These are phyloP conservation scores for Larix kaempferi DNA, from an alignment of 75 land plant genomes.

Conservation along the genomic window DNA sequence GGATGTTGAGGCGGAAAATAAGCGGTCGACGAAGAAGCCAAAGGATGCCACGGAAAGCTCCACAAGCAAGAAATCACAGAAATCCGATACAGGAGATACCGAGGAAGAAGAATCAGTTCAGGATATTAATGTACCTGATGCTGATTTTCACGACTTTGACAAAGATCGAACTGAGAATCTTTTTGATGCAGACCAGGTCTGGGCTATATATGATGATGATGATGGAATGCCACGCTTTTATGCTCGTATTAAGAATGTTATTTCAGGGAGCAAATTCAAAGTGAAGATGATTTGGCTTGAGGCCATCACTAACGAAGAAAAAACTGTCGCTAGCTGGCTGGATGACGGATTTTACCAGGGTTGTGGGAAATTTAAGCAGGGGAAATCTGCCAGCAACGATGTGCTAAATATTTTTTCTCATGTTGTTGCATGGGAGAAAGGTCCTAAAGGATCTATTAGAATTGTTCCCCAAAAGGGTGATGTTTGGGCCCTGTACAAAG, in stretches of 20 bases:
- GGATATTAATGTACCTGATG: slow-evolving; percentile 19
- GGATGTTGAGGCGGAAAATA: not conserved
- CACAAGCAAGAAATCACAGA: not conserved
- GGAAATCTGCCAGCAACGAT: not conserved
- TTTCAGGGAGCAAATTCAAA: not conserved
- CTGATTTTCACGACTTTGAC: slow-evolving; percentile 40
- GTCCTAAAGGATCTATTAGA: not conserved
- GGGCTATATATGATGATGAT: slow-evolving; percentile 40
- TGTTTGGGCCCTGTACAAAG: slow-evolving; percentile 46
- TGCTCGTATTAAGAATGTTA: slow-evolving; percentile 18
- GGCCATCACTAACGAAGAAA: slow-evolving; percentile 6
- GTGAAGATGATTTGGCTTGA: slow-evolving; percentile 38
- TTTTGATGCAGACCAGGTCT: slow-evolving; percentile 30
- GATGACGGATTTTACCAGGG: slow-evolving; percentile 24
- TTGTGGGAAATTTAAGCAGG: slow-evolving; percentile 35
- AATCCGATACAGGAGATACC: not conserved
- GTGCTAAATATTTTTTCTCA: slow-evolving; percentile 28
- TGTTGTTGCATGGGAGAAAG: slow-evolving; percentile 6
- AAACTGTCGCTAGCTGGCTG: slow-evolving; percentile 20
- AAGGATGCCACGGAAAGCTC: not conserved
- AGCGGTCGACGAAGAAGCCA: not conserved
- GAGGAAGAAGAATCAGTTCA: not conserved
- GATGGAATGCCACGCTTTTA: slow-evolving; percentile 40
- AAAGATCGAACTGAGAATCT: slow-evolving; percentile 13
- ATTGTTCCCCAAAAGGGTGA: slow-evolving; percentile 32